These are phyloP conservation scores for Ormosia emarginata DNA, from an alignment of 306 rosid species.

Conservation along the genomic window DNA sequence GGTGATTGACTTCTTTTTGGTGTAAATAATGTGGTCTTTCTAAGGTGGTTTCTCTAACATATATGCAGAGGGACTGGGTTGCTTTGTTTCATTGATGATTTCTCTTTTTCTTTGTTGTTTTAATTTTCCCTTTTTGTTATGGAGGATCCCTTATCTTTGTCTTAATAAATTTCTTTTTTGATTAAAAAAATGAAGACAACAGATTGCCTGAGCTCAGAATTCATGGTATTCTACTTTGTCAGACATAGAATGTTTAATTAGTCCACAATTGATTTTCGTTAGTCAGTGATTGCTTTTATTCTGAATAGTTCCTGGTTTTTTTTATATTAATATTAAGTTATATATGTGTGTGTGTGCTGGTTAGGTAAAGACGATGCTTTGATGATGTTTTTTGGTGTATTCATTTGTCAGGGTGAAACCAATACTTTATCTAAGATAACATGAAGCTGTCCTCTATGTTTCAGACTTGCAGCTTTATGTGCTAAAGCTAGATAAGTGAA, in stretches of 20 bases:
- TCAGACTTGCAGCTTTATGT: not conserved
- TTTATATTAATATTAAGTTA: not conserved
- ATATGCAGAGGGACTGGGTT: not conserved
- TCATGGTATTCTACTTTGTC: not conserved
- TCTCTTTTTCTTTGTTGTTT: not conserved
- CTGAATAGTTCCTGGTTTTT: not conserved
- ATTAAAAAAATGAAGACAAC: not conserved
- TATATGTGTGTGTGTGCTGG: not conserved
- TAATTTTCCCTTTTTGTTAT: not conserved
- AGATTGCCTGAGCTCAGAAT: not conserved
- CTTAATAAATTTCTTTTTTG: not conserved
- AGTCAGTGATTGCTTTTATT: not conserved
- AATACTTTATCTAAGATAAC: not conserved
- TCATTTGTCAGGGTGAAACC: constrained; percentile 5
- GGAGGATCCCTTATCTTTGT: not conserved
- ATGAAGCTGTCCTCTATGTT: not conserved
- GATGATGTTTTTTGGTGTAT: not conserved
- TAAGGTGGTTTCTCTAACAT: not conserved
- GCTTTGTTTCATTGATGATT: not conserved
- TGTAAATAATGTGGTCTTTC: not conserved
- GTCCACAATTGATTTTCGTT: not conserved
- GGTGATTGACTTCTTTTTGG: not conserved
- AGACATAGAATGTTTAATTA: not conserved
- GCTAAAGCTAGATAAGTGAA: constrained; percentile 1
- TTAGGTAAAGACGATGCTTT: not conserved